Evolutionary conservation across 2,329 filamentous ascomycete genomes (phyloP).

Genomic region (Cordyceps cateniannulata): DNA sequence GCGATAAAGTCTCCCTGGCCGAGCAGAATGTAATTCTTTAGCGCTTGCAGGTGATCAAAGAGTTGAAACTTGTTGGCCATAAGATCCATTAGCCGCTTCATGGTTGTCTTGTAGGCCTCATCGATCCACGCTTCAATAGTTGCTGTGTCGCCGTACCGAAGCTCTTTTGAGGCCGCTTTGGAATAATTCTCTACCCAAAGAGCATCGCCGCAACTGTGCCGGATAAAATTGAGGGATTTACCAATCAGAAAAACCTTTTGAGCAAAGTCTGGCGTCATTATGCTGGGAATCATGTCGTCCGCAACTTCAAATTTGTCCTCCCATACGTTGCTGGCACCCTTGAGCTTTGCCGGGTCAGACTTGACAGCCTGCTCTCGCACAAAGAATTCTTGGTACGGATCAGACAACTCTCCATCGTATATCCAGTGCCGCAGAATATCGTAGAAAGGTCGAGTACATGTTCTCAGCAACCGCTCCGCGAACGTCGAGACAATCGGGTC

Average conservation of each 20-base stretch:
- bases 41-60: conserved; percentile 81
- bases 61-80: conserved; percentile 95
- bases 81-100: conserved; percentile 86
- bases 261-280: conserved; percentile 88
- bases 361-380: conserved; percentile 68
- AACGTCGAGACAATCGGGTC: conserved; percentile 92
- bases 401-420: conserved; percentile 95
- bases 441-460: conserved; percentile 92
- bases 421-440: conserved; percentile 96
- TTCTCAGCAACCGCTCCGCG: conserved; percentile 77
- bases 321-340: conserved; percentile 84
- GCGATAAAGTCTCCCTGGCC: conserved; percentile 97
- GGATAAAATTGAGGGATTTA: conserved; percentile 96
- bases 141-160: conserved; percentile 87
- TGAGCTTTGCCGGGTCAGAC: conserved; percentile 44
- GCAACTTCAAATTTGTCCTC: conserved; percentile 93
- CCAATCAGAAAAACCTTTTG: conserved; percentile 96
- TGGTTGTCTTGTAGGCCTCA: conserved; percentile 95
- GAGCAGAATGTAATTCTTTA: conserved; percentile 91
- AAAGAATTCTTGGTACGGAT: conserved; percentile 94
- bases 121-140: conserved; percentile 91
- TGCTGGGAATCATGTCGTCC: conserved; percentile 81
- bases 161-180: conserved; percentile 83
- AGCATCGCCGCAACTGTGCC: conserved; percentile 88
- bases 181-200: conserved; percentile 95